Percentiles rank a stretch among this genome's conserved stretches.
These are phyloP conservation scores for Niebla homalea DNA, from an alignment of 495 filamentous ascomycete species.

Conservation along the genomic window DNA sequence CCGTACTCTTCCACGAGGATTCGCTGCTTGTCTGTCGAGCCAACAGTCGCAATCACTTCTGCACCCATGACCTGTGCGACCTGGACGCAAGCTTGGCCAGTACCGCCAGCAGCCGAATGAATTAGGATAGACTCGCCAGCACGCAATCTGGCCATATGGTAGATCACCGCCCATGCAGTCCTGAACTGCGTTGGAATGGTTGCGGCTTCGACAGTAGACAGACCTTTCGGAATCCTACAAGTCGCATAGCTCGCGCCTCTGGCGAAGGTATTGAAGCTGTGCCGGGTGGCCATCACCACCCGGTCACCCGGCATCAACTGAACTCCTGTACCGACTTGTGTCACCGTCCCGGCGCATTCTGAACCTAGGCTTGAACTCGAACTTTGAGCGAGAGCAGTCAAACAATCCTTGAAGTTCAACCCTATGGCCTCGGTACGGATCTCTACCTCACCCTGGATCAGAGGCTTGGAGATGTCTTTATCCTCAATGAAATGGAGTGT, in stretches of 20 bases:
- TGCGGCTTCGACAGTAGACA: slow-evolving; percentile 34
- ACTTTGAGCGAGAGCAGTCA: slow-evolving; percentile 23
- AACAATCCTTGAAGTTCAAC: slow-evolving; percentile 28
- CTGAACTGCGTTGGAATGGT: slow-evolving; percentile 38
- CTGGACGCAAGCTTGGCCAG: slow-evolving; percentile 44
- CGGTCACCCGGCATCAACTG: slow-evolving; percentile 39
- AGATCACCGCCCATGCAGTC: slow-evolving; percentile 39
- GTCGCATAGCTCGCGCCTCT: not conserved
- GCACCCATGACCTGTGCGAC: slow-evolving; percentile 40
- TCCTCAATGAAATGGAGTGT: slow-evolving; percentile 8
- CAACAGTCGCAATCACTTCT: slow-evolving; percentile 30
- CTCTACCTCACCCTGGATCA: slow-evolving; percentile 16
- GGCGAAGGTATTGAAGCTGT: slow-evolving; percentile 4
- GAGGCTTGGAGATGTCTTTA: not conserved
- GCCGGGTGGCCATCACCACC: slow-evolving; percentile 31
- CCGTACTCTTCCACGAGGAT: slow-evolving; percentile 9
- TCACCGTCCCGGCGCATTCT: slow-evolving; percentile 43
- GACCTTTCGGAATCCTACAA: slow-evolving; percentile 22
- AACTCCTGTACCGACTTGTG: slow-evolving; percentile 32
- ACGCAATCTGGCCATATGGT: slow-evolving; percentile 9
- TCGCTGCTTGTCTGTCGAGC: slow-evolving; percentile 4
- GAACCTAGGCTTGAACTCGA: slow-evolving; percentile 28
- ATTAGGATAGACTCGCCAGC: slow-evolving; percentile 35
- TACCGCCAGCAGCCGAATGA: slow-evolving; percentile 39
- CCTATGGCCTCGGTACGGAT: slow-evolving; percentile 3